These are phyloP conservation scores for Microbotryomycetes sp. DNA, from an alignment of 1,284 basidiomycete species.

Conservation along the genomic window DNA sequence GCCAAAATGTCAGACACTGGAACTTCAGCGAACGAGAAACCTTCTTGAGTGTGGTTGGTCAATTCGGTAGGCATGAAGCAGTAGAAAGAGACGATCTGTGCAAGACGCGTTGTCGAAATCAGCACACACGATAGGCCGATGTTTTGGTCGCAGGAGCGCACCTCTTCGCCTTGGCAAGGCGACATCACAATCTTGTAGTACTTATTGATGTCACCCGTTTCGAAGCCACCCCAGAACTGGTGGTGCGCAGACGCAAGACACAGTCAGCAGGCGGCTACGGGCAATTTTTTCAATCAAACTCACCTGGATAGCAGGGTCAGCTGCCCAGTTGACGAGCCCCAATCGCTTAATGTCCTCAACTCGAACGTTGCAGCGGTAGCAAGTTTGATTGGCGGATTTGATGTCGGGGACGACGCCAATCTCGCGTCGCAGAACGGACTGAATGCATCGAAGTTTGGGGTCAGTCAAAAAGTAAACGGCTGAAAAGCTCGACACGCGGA, in stretches of 20 bases:
- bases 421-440: constrained; percentile 37
- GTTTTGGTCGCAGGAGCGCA: too few relatives aligned
- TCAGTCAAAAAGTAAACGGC: neutral
- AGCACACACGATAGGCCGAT: too few relatives aligned
- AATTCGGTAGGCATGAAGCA: constrained; percentile 42
- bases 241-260: constrained; percentile 14
- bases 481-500: neutral
- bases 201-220: constrained; percentile 34
- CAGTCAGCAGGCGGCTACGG: neutral
- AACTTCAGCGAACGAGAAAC: constrained; percentile 43
- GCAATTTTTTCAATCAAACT: neutral
- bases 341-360: constrained; percentile 39
- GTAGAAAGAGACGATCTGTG: constrained; percentile 44
- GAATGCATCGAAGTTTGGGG: neutral
- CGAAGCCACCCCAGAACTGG: constrained; percentile 45
- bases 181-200: constrained; percentile 46
- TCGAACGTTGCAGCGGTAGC: constrained; percentile 45
- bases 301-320: constrained; percentile 34
- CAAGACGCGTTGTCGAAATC: neutral
- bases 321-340: constrained; percentile 41
- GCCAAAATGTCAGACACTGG: constrained; percentile 41
- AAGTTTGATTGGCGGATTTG: constrained; percentile 42
- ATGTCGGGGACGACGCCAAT: constrained; percentile 39
- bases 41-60: constrained; percentile 44
- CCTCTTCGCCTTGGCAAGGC: constrained; percentile 39